Evolutionary conservation across 305 asterid species (phyloP).

Genomic region (Salvia sclarea): DNA sequence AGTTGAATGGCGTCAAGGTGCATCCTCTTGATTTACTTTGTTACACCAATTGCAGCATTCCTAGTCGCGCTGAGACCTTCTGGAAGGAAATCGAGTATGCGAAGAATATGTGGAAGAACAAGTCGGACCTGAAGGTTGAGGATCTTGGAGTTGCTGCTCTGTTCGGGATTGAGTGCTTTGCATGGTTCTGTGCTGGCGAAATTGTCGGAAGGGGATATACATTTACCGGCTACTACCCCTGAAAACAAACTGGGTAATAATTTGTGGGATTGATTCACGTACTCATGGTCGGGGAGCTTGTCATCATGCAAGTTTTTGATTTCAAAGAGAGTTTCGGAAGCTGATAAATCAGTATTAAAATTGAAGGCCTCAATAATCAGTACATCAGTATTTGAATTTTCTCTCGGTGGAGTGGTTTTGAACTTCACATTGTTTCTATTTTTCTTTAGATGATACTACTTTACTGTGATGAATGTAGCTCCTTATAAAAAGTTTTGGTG

Average conservation of each 20-base stretch:
- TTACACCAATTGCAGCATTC: slow-evolving; percentile 52
- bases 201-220: slow-evolving; percentile 84
- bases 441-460: slow-evolving; percentile 28
- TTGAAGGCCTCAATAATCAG: slow-evolving; percentile 39
- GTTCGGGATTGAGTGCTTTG: slow-evolving; percentile 75
- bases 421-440: background rate
- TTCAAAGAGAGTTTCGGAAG: slow-evolving; percentile 33
- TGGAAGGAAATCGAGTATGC: slow-evolving; percentile 76
- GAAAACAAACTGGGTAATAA: slow-evolving; percentile 33
- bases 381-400: slow-evolving; percentile 21
- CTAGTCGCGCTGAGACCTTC: slow-evolving; percentile 65
- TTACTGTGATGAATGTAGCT: slow-evolving; percentile 23
- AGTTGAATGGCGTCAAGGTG: background rate
- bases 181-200: slow-evolving; percentile 91
- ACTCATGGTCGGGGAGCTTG: slow-evolving; percentile 18
- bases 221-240: slow-evolving; percentile 77
- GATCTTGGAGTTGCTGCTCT: slow-evolving; percentile 78
- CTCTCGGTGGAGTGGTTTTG: slow-evolving; percentile 19
- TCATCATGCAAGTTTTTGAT: slow-evolving; percentile 34
- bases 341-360: slow-evolving; percentile 48
- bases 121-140: slow-evolving; percentile 69
- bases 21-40: slow-evolving; percentile 1
- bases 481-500: slow-evolving; percentile 15
- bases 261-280: slow-evolving; percentile 22
- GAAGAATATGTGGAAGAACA: slow-evolving; percentile 69